Conservation (phyloP, 768 basidiomycete species). For the Lactifluus hygrophoroides region DNA sequence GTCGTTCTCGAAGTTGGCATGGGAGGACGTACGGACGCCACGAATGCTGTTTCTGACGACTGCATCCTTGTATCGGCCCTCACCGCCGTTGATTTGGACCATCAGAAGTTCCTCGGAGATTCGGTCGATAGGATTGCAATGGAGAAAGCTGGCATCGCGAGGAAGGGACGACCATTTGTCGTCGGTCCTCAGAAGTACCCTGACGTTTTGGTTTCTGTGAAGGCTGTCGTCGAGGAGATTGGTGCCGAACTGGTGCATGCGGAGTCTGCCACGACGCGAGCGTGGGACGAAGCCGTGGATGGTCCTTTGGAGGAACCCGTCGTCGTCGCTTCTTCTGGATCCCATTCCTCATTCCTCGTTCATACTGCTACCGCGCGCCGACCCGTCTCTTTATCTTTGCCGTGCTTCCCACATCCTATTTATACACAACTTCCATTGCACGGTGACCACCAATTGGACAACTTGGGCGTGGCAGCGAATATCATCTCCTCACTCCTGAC, state of each 20-base stretch:
- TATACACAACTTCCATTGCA: slow-evolving; percentile 51
- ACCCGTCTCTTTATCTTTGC: slow-evolving; percentile 35
- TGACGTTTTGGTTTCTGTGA: slow-evolving; percentile 40
- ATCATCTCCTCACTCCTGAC: slow-evolving; percentile 51
- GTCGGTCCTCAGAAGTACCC: slow-evolving; percentile 53
- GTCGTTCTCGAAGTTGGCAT: slow-evolving; percentile 90
- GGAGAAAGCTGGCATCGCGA: slow-evolving; percentile 80
- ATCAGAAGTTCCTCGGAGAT: slow-evolving; percentile 80
- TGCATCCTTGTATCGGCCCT: slow-evolving; percentile 70
- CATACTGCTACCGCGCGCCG: slow-evolving; percentile 33
- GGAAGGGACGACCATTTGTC: slow-evolving; percentile 52
- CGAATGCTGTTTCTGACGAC: slow-evolving; percentile 73
- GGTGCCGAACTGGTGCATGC: slow-evolving; percentile 32
- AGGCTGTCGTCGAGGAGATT: slow-evolving; percentile 33
- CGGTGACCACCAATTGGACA: slow-evolving; percentile 80
- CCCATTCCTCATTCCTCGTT: slow-evolving; percentile 26
- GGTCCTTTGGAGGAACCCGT: slow-evolving; percentile 26
- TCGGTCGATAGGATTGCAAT: slow-evolving; percentile 64
- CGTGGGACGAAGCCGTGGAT: slow-evolving; percentile 31
- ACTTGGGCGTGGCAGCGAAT: slow-evolving; percentile 62
- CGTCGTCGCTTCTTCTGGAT: slow-evolving; percentile 23
- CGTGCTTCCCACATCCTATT: slow-evolving; percentile 39
- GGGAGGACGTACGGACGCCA: slow-evolving; percentile 90
- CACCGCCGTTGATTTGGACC: slow-evolving; percentile 86
- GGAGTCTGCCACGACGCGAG: slow-evolving; percentile 28